Evolutionary conservation across 768 basidiomycete genomes (phyloP), one percentile per base, ranked within the genome.

Genomic region (Solioccasus polychromus): DNA sequence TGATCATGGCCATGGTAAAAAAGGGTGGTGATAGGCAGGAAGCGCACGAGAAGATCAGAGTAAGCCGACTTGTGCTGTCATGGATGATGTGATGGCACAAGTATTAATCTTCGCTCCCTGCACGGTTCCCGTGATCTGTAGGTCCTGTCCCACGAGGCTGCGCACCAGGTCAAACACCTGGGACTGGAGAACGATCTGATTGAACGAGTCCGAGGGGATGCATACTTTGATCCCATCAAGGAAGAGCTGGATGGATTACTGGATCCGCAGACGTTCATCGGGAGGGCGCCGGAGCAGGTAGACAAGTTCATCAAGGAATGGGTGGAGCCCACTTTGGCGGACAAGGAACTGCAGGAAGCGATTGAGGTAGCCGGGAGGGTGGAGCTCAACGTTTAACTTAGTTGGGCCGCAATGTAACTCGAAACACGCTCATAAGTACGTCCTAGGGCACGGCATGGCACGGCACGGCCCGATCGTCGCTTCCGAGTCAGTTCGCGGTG

Each of bases 1-100:
- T 99, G 68, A 98, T 98, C 70, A 98, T 99, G 96, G 92, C 92
- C 2, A 81, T 99, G 34, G 96, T 98, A 51, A 96, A 90, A 68
- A 82, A 80, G 39, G 92, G 92, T 18, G 95, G 94, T 1, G 94
- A 98, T 68, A 79, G 96, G 26, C 96, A 98, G 64, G 92, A 92
- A 68, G 92, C 92, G 8, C 96, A 98, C 64, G 96, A 97, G 70
- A 88, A 90, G 70, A 92, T 97, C 61, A 74, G 95, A 48, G 88
- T 88, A 51, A 49, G 74, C 69, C n/a, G 19, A 48, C 35, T 26
- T 41, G 12, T 39, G 40, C 36, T 30, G 40, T 48, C 39, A 47
- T 15, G 36, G 43, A 7, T 61, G 52, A 58, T 45, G 42, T 39
- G 48, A 57, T 49, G 47, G 1, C n/a, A 35, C 46, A 10, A 39